These are phyloP conservation scores for Aureobasidium vineae DNA, from an alignment of 2,329 filamentous ascomycete species.

Conservation along the genomic window DNA sequence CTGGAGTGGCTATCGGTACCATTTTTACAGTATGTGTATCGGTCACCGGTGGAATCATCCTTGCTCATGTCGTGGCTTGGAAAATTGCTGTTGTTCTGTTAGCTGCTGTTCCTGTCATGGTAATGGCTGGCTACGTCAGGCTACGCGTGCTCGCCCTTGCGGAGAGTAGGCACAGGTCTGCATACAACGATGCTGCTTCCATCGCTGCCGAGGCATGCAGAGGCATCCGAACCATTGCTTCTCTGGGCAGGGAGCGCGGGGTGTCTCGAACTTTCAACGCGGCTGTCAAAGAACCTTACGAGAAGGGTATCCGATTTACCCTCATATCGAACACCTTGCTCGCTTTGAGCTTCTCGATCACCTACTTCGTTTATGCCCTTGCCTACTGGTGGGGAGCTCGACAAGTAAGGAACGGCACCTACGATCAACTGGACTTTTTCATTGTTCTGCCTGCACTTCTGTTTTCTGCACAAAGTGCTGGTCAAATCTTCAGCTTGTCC, in stretches of 20 bases:
- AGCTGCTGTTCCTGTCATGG: slow-evolving; percentile 50
- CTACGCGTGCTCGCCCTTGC: slow-evolving; percentile 55
- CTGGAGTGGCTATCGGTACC: slow-evolving; percentile 51
- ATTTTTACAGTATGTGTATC: slow-evolving; percentile 51
- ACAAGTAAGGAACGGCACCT: slow-evolving; percentile 46
- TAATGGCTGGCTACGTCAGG: slow-evolving; percentile 47
- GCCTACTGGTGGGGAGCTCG: slow-evolving; percentile 52
- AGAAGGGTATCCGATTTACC: slow-evolving; percentile 43
- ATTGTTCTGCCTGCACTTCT: slow-evolving; percentile 48
- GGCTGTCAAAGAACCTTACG: slow-evolving; percentile 43
- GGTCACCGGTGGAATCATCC: slow-evolving; percentile 49
- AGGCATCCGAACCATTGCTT: slow-evolving; percentile 60
- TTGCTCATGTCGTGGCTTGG: slow-evolving; percentile 52
- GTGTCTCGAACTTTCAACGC: slow-evolving; percentile 42
- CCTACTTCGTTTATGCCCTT: slow-evolving; percentile 50
- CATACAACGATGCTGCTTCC: slow-evolving; percentile 62
- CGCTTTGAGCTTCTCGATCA: slow-evolving; percentile 47
- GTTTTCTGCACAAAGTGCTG: slow-evolving; percentile 49
- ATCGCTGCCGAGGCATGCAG: slow-evolving; percentile 67
- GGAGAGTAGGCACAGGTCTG: slow-evolving; percentile 62
- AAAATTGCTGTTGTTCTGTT: slow-evolving; percentile 53
- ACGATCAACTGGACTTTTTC: slow-evolving; percentile 46
- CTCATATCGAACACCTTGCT: slow-evolving; percentile 45
- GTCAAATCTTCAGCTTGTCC: slow-evolving; percentile 49
- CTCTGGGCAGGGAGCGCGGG: slow-evolving; percentile 44